phyloP scores from a whole-genome alignment of 345 rosid genomes.

The Lepidium africanum region DNA sequence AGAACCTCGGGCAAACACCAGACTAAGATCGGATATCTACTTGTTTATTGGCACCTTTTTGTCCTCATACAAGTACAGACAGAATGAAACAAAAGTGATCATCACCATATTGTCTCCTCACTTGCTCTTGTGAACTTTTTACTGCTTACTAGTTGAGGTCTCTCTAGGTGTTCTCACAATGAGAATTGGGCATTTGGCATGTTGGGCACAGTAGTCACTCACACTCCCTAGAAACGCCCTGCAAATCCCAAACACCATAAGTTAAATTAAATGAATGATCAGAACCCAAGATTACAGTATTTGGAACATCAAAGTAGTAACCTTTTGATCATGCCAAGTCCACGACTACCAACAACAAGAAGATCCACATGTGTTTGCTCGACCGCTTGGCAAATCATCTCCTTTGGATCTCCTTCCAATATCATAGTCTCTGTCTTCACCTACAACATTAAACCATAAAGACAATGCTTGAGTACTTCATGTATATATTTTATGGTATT shows the following conservation, averaged over 20 bases:
- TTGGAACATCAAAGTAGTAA: not conserved
- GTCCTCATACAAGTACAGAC: not conserved
- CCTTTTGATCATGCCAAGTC: constrained; percentile 76
- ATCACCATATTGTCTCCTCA: not conserved
- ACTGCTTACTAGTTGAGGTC: constrained; percentile 1
- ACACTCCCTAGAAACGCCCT: constrained; percentile 74
- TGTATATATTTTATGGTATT: not conserved
- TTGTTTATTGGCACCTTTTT: not conserved
- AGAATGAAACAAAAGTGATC: not conserved
- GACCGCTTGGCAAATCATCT: constrained; percentile 64
- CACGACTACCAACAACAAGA: constrained; percentile 68
- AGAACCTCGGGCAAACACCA: not conserved
- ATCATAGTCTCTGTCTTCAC: constrained; percentile 54
- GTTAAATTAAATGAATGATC: not conserved
- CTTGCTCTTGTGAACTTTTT: not conserved
- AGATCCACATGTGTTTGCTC: constrained; percentile 61
- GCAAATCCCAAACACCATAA: constrained; percentile 9
- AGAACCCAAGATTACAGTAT: not conserved
- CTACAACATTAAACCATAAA: constrained; percentile 21
- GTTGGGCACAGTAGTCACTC: constrained; percentile 70
- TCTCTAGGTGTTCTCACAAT: constrained; percentile 56
- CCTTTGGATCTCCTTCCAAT: constrained; percentile 67
- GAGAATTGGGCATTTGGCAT: constrained; percentile 57
- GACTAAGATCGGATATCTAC: not conserved
- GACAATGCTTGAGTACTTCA: not conserved